Evolutionary conservation across 768 basidiomycete genomes (phyloP).

Genomic region (Fibroporia radiculosa): DNA sequence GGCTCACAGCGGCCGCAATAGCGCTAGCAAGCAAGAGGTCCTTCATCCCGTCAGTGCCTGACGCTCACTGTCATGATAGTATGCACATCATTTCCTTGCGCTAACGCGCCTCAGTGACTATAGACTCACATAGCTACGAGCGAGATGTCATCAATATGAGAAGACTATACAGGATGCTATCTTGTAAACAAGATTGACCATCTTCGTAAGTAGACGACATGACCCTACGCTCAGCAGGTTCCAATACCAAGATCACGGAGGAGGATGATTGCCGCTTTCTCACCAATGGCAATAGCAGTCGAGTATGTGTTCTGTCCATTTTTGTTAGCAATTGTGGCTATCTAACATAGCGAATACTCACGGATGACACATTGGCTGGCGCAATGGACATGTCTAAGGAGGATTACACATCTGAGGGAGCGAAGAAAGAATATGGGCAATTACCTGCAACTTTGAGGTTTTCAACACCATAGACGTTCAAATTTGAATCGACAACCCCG

Average conservation of each 20-base stretch:
- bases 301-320: constrained; percentile 30
- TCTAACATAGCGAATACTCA: constrained; percentile 8
- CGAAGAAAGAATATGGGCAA: neutral
- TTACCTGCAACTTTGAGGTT: constrained; percentile 35
- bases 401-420: neutral
- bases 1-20: no score
- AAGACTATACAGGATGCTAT: no score
- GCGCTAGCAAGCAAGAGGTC: no score
- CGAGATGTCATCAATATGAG: no score
- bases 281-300: constrained; percentile 37
- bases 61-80: no score
- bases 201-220: no score
- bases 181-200: no score
- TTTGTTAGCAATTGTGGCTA: neutral
- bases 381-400: constrained; percentile 37
- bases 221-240: no score
- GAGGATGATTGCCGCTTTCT: constrained; percentile 52
- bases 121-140: no score
- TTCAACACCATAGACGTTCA: constrained; percentile 54
- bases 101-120: no score
- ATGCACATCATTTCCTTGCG: no score
- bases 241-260: constrained; percentile 42
- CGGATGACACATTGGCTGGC: constrained; percentile 29
- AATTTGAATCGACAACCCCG: constrained; percentile 51
- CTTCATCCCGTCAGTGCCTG: no score